Evolutionary conservation across 306 rosid species (phyloP), one percentile per base, ranked within the genome.

Genomic region (Aeschynomene evenia): DNA sequence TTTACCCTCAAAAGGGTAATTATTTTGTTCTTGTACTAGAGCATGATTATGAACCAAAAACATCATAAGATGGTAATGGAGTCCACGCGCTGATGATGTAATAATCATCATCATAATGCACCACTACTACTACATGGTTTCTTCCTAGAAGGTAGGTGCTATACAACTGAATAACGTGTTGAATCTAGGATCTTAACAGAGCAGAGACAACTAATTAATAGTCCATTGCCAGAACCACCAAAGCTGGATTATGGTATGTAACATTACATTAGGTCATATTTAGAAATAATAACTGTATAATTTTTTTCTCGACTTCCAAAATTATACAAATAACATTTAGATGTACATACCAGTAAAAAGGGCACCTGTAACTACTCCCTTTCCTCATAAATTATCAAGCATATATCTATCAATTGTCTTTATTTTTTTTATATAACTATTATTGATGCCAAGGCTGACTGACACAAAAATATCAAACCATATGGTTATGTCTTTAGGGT

Each of bases 221-320:
- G 77, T 53, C 83, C 74, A 39, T 62, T 63, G 82, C 70, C 85
- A 73, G 76, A 74, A 68, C 22, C 43, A 3, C 43, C 50, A 11
- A 45, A 81, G 63, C 67, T 76, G 81, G 72, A 62, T 43, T 42
- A 0, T 16, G 40, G 24, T 23, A 4, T 7, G 37, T 66, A 22
- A 15, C 16, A 28, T 56, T 56, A n/a, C n/a, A n/a, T n/a, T n/a
- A n/a, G n/a, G n/a, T n/a, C n/a, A n/a, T n/a, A n/a, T n/a, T n/a
- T n/a, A n/a, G n/a, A n/a, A n/a, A n/a, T n/a, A n/a, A n/a, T n/a
- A n/a, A n/a, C n/a, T n/a, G n/a, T n/a, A n/a, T n/a, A n/a, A n/a
- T n/a, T n/a, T n/a, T n/a, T n/a, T n/a, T n/a, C n/a, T n/a, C n/a
- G n/a, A n/a, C n/a, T n/a, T n/a, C n/a, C n/a, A n/a, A n/a, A n/a